phyloP scores from a whole-genome alignment of 805 yeast genomes.

The Debaryomyces castellii region DNA sequence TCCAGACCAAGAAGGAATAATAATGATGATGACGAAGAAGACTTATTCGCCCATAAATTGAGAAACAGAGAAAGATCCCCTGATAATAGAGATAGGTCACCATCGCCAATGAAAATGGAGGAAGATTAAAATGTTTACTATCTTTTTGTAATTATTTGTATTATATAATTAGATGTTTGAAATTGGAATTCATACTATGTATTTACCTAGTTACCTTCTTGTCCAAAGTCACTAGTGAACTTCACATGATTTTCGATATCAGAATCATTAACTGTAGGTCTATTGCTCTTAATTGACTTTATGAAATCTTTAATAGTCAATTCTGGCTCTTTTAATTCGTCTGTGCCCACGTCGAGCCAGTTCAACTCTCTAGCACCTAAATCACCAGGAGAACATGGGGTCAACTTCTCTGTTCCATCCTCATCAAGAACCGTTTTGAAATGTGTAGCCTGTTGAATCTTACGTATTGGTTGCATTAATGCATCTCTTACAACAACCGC shows the following conservation, averaged over 20 bases:
- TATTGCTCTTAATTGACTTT: constrained; percentile 83
- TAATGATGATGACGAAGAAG: constrained; percentile 28
- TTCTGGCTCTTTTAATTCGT: constrained; percentile 87
- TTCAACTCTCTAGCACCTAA: constrained; percentile 79
- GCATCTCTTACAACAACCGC: constrained; percentile 98
- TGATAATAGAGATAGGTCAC: constrained; percentile 16
- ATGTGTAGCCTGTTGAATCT: constrained; percentile 94
- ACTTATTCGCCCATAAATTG: constrained; percentile 34
- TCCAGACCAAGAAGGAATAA: constrained; percentile 1
- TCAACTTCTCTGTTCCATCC: constrained; percentile 48
- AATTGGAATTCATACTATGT: neutral
- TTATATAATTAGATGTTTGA: neutral
- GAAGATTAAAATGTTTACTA: constrained; percentile 1
- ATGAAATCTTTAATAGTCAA: constrained; percentile 88
- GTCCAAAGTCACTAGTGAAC: constrained; percentile 94
- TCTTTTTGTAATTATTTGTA: constrained; percentile 1
- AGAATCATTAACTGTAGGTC: constrained; percentile 90
- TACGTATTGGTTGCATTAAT: constrained; percentile 94
- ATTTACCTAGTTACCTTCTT: constrained; percentile 74
- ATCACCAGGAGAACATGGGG: constrained; percentile 99
- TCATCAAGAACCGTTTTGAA: constrained; percentile 61
- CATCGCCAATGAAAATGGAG: constrained; percentile 15
- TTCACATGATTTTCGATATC: constrained; percentile 82
- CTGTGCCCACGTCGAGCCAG: constrained; percentile 90
- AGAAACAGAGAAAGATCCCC: constrained; percentile 17